Percentiles rank a stretch among this genome's conserved stretches.
These are phyloP conservation scores for Colletotrichum sp. DNA, from an alignment of 2,329 filamentous ascomycete species.

Conservation along the genomic window DNA sequence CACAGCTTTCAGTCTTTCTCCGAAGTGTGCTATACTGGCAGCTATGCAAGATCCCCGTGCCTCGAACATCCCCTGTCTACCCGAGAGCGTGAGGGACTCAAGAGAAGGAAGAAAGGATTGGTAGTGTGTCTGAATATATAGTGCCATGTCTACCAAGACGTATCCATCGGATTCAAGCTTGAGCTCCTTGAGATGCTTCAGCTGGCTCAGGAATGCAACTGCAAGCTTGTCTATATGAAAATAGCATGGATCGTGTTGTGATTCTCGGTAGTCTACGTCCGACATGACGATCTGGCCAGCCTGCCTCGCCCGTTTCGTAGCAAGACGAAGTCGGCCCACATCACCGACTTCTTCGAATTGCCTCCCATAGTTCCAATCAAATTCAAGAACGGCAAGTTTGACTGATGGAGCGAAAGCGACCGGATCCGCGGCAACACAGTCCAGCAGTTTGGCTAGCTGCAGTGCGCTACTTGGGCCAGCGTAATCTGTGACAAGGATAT, in stretches of 20 bases:
- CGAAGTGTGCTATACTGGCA: neutral
- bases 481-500: neutral
- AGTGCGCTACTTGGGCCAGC: neutral
- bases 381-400: neutral
- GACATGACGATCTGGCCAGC: neutral
- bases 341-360: rapidly evolving
- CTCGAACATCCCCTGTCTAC: too few relatives aligned
- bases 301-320: neutral
- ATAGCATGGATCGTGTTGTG: neutral
- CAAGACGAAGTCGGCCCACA: neutral
- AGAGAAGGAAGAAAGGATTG: neutral
- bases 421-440: neutral
- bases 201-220: neutral
- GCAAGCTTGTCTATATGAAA: neutral
- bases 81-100: rapidly evolving
- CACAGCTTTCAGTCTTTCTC: neutral
- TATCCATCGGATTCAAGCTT: rapidly evolving
- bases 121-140: rapidly evolving
- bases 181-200: neutral
- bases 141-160: rapidly evolving
- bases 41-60: rapidly evolving
- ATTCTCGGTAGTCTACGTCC: neutral
- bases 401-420: neutral
- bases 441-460: neutral
- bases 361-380: neutral